Conservation (phyloP, 148 eudicot genomes). For the Silene uniflora region DNA sequence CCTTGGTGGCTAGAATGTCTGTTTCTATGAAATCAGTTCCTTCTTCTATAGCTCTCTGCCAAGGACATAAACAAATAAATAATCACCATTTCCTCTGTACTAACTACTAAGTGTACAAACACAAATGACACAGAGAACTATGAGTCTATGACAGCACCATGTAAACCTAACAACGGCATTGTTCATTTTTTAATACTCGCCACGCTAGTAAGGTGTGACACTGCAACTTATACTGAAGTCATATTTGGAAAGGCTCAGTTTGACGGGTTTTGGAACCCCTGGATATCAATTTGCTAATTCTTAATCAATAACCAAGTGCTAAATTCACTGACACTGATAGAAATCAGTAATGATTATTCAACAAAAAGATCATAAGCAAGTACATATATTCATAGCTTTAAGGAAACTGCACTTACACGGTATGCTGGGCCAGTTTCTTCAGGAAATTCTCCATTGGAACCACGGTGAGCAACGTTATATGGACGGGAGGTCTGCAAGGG, state of each 20-base stretch:
- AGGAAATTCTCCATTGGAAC: constrained; percentile 94
- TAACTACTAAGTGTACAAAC: no score
- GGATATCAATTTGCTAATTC: no score
- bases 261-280: no score
- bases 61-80: constrained; percentile 6
- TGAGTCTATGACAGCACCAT: not conserved
- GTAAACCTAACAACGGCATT: not conserved
- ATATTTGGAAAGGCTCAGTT: no score
- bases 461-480: constrained; percentile 89
- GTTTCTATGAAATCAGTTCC: constrained; percentile 93
- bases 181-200: not conserved
- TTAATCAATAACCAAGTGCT: not conserved
- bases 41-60: constrained; percentile 93
- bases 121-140: not conserved
- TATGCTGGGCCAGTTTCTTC: constrained; percentile 93
- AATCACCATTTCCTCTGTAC: not conserved
- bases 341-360: not conserved
- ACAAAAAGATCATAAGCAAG: not conserved
- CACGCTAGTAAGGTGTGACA: no score
- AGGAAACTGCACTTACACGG: constrained; percentile 38
- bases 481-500: constrained; percentile 85
- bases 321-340: not conserved
- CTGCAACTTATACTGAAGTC: no score
- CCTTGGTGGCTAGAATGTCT: constrained; percentile 77
- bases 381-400: not conserved